Evolutionary conservation across 148 eudicot species (phyloP).

Genomic region (Arctostaphylos glauca): DNA sequence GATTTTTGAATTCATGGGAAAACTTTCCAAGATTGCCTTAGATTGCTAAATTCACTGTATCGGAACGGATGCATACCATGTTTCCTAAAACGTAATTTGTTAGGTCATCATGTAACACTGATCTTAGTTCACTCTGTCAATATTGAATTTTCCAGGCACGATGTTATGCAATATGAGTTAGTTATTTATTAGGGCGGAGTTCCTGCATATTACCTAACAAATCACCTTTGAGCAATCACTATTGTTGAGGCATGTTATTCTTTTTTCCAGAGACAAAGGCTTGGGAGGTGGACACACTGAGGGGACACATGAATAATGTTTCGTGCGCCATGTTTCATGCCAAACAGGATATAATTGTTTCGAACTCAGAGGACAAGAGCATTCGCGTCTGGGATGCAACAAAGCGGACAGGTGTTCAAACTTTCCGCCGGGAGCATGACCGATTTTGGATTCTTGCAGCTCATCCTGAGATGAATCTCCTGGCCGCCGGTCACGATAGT

Average conservation of each 20-base stretch:
- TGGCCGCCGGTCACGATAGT: slow-evolving; percentile 86
- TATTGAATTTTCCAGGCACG: not conserved
- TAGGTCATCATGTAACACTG: not conserved
- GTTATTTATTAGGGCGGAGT: not conserved
- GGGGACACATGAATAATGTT: slow-evolving; percentile 91
- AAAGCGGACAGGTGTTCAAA: slow-evolving; percentile 76
- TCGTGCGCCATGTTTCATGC: slow-evolving; percentile 85
- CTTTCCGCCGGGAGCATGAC: slow-evolving; percentile 84
- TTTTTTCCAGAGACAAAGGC: slow-evolving; percentile 74
- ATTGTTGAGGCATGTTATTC: not conserved
- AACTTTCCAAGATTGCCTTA: not conserved
- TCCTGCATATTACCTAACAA: no score
- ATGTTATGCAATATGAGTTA: not conserved
- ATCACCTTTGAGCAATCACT: not conserved
- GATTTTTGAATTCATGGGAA: not conserved
- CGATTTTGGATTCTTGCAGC: slow-evolving; percentile 81
- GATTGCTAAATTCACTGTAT: not conserved
- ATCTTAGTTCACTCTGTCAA: not conserved
- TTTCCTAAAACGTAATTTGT: not conserved
- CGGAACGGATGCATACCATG: not conserved
- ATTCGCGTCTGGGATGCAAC: slow-evolving; percentile 91
- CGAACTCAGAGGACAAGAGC: slow-evolving; percentile 95
- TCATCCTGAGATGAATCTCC: slow-evolving; percentile 85
- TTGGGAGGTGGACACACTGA: slow-evolving; percentile 90
- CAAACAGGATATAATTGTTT: slow-evolving; percentile 84